Evolutionary conservation across 441 rosid species (phyloP), one percentile per base, ranked within the genome.

Genomic region (Arabidopsis hybrid): DNA sequence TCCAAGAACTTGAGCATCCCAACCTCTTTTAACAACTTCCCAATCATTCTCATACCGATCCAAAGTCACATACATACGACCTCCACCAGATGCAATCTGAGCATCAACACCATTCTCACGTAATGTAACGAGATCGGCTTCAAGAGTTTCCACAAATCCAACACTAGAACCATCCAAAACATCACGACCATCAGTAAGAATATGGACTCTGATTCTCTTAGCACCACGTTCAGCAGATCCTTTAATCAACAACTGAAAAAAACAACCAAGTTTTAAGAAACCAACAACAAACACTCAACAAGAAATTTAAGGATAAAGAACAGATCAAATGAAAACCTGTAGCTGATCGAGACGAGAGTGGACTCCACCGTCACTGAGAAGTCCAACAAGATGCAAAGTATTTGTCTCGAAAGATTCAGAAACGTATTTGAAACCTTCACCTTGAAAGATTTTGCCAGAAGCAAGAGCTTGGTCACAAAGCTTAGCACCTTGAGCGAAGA

Each of bases 1-100:
- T 34, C 99, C 99, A 34, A 89, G 98, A 79, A 95, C 97, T 71
- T 95, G 99, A 65, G 99, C 99, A 82, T 95, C 98, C 99, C 99
- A 95, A 59, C 99, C 99, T 60, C 98, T 80, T 73, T 95, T 95
- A 18, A 92, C 91, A 69, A 95, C 98, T 60, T 76, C 72, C 99
- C 99, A 95, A 71, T 95, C 99, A 73, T 95, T 92, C 99, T 95
- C 99, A 57, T 92, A 95, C 3, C 99, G 89, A 71, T 95, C 99
- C 93, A 95, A 84, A 3, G 98, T 95, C 51, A 95, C 98, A 36
- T 89, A 81, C 99, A 95, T 95, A 59, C 99, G 97, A 17, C 99
- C 99, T 71, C 99, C 99, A 80, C 99, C 99, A 63, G 99, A 95
- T 65, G 99, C 99, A 76, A 95, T 79, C 81, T 76, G 91, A 45